Percentiles rank a stretch among this genome's conserved stretches.
Evolutionary conservation across 176 grass and related monocot genomes (phyloP).

Genomic region (Neostapfia colusana): DNA sequence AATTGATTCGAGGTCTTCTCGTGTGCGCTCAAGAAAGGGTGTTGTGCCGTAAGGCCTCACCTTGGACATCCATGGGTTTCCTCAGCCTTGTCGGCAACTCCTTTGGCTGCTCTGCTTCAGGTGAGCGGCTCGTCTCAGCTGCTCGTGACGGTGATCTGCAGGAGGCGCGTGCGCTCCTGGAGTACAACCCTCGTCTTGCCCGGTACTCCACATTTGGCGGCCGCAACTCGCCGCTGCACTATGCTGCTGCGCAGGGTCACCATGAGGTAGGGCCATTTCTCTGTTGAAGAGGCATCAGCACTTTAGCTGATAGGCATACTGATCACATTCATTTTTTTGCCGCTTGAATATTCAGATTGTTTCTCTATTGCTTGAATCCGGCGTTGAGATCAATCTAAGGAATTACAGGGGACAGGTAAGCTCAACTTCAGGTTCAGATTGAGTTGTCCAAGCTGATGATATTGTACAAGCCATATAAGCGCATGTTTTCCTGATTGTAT

Average conservation of each 20-base stretch:
- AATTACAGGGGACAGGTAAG: constrained; percentile 85
- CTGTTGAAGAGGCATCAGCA: background rate
- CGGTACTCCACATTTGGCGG: constrained; percentile 94
- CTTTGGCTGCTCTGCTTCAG: constrained; percentile 92
- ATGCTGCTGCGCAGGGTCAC: constrained; percentile 84
- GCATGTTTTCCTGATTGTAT: constrained; percentile 26
- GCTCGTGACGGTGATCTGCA: constrained; percentile 88
- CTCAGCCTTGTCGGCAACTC: constrained; percentile 96
- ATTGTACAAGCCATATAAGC: background rate
- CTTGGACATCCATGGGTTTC: constrained; percentile 76
- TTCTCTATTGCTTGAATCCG: constrained; percentile 77
- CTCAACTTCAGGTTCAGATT: background rate
- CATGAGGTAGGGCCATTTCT: constrained; percentile 61
- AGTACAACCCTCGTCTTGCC: constrained; percentile 87
- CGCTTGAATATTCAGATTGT: constrained; percentile 66
- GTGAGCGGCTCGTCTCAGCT: too few relatives aligned
- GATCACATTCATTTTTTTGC: constrained; percentile 19
- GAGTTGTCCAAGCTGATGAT: background rate
- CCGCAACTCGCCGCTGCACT: constrained; percentile 92
- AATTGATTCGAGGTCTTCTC: constrained; percentile 19
- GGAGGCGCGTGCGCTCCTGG: constrained; percentile 88
- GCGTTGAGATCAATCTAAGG: constrained; percentile 88
- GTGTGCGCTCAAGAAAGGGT: background rate
- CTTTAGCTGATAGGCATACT: background rate
- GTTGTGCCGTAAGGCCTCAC: constrained; percentile 15